Evolutionary conservation across 345 rosid genomes (phyloP).

Genomic region (Eucalyptus polybractea): DNA sequence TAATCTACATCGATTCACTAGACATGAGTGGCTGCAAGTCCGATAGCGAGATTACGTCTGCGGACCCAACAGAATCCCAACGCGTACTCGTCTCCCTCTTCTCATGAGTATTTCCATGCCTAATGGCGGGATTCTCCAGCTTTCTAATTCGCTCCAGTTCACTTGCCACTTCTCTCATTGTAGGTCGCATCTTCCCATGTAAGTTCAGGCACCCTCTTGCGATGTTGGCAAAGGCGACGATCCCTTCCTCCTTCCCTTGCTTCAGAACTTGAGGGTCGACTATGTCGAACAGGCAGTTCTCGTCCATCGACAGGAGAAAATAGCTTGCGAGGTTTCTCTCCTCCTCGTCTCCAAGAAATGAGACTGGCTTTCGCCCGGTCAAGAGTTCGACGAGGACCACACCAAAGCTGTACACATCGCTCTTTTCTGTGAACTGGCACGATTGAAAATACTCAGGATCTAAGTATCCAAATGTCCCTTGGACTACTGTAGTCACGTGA

Average conservation of each 20-base stretch:
- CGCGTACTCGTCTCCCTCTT: not conserved
- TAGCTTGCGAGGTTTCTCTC: not conserved
- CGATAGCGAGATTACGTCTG: not conserved
- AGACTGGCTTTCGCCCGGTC: constrained; percentile 1
- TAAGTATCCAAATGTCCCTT: constrained; percentile 14
- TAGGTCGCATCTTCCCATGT: not conserved
- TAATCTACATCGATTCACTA: not conserved
- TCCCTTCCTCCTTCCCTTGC: not conserved
- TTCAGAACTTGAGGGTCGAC: not conserved
- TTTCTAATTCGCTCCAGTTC: not conserved
- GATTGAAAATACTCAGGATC: constrained; percentile 1
- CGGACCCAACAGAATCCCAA: not conserved
- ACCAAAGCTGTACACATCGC: constrained; percentile 8
- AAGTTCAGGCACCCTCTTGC: not conserved
- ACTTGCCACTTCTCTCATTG: not conserved
- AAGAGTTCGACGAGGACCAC: constrained; percentile 2
- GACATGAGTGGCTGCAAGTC: not conserved
- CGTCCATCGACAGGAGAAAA: not conserved
- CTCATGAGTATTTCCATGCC: not conserved
- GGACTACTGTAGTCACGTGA: constrained; percentile 3
- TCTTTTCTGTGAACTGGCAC: not conserved
- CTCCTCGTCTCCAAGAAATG: not conserved
- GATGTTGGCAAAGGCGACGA: not conserved
- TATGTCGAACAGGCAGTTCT: not conserved
- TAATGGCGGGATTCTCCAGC: not conserved